These are phyloP conservation scores for Talaromyces proteolyticus DNA, from an alignment of 495 filamentous ascomycete genomes.

Conservation along the genomic window DNA sequence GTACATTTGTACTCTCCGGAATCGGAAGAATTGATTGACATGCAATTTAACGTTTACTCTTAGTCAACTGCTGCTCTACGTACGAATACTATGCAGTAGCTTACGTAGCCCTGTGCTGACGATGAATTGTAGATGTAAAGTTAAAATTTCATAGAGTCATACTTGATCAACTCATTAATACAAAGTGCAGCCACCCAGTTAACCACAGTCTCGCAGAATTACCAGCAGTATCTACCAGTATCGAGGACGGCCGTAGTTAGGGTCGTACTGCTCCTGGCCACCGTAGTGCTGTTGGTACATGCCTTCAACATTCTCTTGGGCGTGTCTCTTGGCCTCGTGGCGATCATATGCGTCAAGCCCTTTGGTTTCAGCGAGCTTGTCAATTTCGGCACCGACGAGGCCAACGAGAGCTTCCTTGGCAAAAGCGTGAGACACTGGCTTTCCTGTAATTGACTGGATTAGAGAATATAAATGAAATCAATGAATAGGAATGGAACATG, in stretches of 20 bases:
- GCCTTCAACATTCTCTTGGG: conserved; percentile 56
- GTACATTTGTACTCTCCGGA: too few species aligned
- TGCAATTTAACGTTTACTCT: too few species aligned
- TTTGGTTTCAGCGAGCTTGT: conserved; percentile 77
- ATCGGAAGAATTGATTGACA: too few species aligned
- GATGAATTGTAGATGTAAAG: not conserved
- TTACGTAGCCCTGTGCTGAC: not conserved
- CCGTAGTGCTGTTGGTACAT: conserved; percentile 61
- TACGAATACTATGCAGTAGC: conserved; percentile 1
- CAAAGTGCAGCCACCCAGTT: too few species aligned
- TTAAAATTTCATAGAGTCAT: too few species aligned
- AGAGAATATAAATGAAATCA: not conserved
- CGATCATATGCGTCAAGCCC: conserved; percentile 64
- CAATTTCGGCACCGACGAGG: conserved; percentile 66
- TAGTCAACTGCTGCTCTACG: too few species aligned
- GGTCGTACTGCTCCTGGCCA: conserved; percentile 37
- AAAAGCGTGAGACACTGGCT: conserved; percentile 62
- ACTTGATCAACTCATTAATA: too few species aligned
- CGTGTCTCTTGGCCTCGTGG: conserved; percentile 60
- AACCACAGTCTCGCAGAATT: too few species aligned
- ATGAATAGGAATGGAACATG: conserved; percentile 22
- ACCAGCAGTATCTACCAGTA: conserved; percentile 5
- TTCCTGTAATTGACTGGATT: conserved; percentile 41
- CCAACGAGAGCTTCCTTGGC: conserved; percentile 74
- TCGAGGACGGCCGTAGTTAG: conserved; percentile 27